These are phyloP conservation scores for Botryosphaeria dothidea DNA, from an alignment of 2,329 filamentous ascomycete genomes.

Conservation along the genomic window DNA sequence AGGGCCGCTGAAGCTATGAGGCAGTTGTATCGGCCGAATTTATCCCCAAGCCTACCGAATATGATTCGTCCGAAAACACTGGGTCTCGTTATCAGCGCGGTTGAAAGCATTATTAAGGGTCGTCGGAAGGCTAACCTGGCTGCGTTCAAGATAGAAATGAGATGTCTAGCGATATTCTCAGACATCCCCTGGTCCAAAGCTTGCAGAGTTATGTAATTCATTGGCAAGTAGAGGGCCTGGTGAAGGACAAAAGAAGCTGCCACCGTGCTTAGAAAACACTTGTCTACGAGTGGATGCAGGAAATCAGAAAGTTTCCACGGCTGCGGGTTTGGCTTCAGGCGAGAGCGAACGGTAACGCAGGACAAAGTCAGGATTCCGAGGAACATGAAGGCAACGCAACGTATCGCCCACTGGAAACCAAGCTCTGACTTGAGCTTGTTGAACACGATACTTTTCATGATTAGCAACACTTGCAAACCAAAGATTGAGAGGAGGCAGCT, in stretches of 20 bases:
- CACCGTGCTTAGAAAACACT: conserved; percentile 22
- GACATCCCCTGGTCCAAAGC: conserved; percentile 52
- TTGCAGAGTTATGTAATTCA: conserved; percentile 52
- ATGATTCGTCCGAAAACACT: conserved; percentile 53
- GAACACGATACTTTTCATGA: conserved; percentile 47
- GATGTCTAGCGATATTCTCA: conserved; percentile 49
- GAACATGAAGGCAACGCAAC: conserved; percentile 63
- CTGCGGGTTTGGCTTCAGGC: conserved; percentile 38
- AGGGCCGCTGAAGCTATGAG: conserved; percentile 49
- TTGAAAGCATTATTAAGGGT: background rate
- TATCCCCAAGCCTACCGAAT: conserved; percentile 51
- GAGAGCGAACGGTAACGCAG: conserved; percentile 50
- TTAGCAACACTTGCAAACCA: background rate
- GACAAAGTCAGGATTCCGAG: conserved; percentile 42
- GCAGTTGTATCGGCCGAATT: conserved; percentile 51
- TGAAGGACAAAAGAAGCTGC: conserved; percentile 53
- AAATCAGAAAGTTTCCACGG: conserved; percentile 32
- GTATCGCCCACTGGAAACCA: conserved; percentile 63
- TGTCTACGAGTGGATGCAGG: conserved; percentile 25
- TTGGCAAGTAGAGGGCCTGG: conserved; percentile 57
- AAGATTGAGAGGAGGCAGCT: background rate
- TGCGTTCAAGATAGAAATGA: conserved; percentile 56
- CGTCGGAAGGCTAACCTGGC: background rate
- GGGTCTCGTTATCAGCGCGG: too few relatives aligned
- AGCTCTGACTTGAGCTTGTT: conserved; percentile 51